phyloP scores from a whole-genome alignment of 306 rosid species.

The Fagus sylvatica region DNA sequence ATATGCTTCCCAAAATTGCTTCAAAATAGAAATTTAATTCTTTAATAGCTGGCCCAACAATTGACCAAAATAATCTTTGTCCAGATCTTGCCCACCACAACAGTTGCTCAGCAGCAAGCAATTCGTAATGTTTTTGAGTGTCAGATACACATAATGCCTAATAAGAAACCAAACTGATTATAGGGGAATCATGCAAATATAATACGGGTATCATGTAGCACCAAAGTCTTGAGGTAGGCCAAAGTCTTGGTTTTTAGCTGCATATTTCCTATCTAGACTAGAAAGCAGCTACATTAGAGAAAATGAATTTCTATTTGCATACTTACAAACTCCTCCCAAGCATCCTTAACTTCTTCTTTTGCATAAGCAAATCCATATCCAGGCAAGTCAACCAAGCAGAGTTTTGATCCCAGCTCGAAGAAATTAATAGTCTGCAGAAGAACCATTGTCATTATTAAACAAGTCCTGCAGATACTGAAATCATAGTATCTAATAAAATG shows the following conservation, averaged over 20 bases:
- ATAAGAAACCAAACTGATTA: background rate
- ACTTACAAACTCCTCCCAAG: slow-evolving; percentile 98
- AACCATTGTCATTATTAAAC: slow-evolving; percentile 22
- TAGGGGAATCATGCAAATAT: background rate
- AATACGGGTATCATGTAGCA: background rate
- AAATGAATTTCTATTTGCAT: slow-evolving; percentile 25
- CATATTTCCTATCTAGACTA: background rate
- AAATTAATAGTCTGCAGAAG: slow-evolving; percentile 78
- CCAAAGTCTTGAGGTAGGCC: background rate
- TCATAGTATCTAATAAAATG: background rate
- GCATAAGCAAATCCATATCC: slow-evolving; percentile 99
- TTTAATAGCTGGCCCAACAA: background rate
- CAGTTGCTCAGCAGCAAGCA: background rate
- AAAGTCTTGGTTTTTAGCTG: background rate
- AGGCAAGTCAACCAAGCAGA: slow-evolving; percentile 86
- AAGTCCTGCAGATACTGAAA: slow-evolving; percentile 5
- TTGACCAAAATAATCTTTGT: background rate
- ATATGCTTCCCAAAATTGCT: background rate
- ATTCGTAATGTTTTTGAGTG: background rate
- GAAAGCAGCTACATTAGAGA: slow-evolving; percentile 20
- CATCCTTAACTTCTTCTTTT: slow-evolving; percentile 92
- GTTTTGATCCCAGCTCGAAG: slow-evolving; percentile 74
- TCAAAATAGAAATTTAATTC: background rate
- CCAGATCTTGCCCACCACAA: background rate
- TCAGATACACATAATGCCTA: background rate